phyloP scores from a whole-genome alignment of 208 protist species.

The Trypanosoma cruzi region DNA sequence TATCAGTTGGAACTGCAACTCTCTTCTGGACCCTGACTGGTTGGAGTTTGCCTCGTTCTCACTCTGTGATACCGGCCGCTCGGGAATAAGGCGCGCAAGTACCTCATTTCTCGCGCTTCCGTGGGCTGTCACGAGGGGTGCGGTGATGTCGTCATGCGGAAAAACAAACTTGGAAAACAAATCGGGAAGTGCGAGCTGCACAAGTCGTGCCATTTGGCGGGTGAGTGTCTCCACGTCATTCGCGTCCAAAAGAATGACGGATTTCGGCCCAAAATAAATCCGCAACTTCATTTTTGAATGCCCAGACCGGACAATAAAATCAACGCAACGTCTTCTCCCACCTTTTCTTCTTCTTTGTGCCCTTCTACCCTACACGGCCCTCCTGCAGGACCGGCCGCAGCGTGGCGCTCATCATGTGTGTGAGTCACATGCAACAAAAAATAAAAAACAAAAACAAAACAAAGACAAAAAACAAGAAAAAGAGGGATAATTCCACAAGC shows the following conservation, averaged over 20 bases:
- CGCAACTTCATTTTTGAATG: constrained; percentile 2
- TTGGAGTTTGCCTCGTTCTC: not conserved
- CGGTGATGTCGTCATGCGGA: not conserved
- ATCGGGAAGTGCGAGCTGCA: constrained; percentile 12
- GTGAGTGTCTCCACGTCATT: constrained; percentile 5
- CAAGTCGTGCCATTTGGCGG: constrained; percentile 7
- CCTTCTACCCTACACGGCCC: not conserved
- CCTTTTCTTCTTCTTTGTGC: not conserved
- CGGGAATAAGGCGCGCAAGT: not conserved
- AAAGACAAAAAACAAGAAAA: constrained; percentile 5
- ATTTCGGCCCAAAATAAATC: constrained; percentile 9
- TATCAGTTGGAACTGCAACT: not conserved
- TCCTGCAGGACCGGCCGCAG: not conserved
- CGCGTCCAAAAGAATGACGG: not conserved
- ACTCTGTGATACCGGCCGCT: too few relatives aligned
- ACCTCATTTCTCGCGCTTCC: not conserved
- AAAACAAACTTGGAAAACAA: not conserved
- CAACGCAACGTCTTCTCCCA: not conserved
- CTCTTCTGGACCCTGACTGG: not conserved
- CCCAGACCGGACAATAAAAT: not conserved
- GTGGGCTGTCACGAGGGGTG: not conserved
- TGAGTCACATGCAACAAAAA: not conserved
- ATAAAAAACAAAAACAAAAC: not conserved
- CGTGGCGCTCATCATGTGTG: not conserved
- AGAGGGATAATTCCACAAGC: constrained; percentile 1